Base-by-base conservation (phyloP, 345 rosid genomes). In the Melaleuca quinquenervia region DNA sequence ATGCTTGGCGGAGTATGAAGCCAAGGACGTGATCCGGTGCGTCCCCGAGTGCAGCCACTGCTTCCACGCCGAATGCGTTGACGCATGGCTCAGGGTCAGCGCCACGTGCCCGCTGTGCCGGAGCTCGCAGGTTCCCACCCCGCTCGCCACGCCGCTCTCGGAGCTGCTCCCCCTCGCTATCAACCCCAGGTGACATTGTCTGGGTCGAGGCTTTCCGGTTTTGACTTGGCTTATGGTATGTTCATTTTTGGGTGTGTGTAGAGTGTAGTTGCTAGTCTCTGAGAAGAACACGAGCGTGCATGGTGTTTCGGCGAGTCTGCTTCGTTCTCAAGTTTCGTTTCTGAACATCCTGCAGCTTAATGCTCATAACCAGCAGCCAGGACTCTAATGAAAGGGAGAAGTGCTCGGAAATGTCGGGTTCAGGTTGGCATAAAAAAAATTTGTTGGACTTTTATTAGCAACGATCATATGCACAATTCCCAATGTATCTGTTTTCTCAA, bases 91-190 rank as follows among this genome's bases (percentile, higher is more conserved):
- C 3, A 82, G 86, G 92, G 85, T 91, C 88, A 94, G 90, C 78
- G 94, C 92, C 83, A 90, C 98, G 52, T 95, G 98, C 87, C 96
- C 98, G 9, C 51, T 95, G 62, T 95, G 98, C 84, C 89, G 98
- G 88, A 89, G 89, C 82, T 95, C 95, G n/a, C 94, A 93, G 29
- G 92, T 89, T 6, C 90, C 92, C 82, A 87, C 92, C 24, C 90
- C 91, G 10, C 76, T 86, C 50, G 88, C 93, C 70, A 93, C 96
- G 48, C 98, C 96, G 1, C 86, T 92, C 84, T 91, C 96, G 15
- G 95, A 93, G 90, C 52, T 95, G 82, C 93, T 89, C 29, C 92
- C 96, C 0, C 82, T 91, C 56, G 89, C 95, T 45, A 86, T 86
- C 83, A 92, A 88, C 75, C 83, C 87, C 84, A 91, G 96, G 92